A percentile compares a stretch with the other conserved stretches of the same genome.
Conservation (phyloP, 495 filamentous ascomycete species). For the Trichoderma orchidacearum region DNA sequence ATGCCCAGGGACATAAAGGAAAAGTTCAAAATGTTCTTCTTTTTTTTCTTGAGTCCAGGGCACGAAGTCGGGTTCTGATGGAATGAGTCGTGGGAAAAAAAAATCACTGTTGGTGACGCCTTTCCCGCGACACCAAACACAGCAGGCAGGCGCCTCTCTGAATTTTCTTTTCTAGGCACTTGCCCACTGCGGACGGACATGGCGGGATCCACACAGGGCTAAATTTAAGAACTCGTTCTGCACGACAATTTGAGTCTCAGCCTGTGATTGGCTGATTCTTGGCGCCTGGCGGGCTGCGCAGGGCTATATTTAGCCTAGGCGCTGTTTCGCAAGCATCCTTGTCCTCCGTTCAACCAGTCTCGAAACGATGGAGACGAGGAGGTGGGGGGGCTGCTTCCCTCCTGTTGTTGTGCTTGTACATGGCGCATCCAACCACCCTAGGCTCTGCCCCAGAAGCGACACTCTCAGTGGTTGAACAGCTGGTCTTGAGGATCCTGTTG, state of each 20-base stretch:
- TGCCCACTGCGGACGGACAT: background rate
- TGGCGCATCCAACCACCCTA: background rate
- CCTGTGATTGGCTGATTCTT: background rate
- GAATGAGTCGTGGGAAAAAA: no score
- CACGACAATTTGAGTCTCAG: background rate
- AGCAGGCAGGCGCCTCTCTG: background rate
- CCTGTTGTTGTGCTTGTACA: background rate
- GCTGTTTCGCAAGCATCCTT: constrained; percentile 1
- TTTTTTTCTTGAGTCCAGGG: no score
- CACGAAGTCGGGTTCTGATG: no score
- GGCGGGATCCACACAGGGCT: background rate
- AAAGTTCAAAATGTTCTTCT: no score
- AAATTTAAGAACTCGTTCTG: background rate
- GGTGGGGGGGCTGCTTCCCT: background rate
- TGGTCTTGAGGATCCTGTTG: background rate
- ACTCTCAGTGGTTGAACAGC: no score
- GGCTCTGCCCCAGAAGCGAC: no score
- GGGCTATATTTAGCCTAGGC: constrained; percentile 2
- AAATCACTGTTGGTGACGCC: no score
- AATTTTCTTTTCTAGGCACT: no score
- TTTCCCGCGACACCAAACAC: background rate
- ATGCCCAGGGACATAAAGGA: no score
- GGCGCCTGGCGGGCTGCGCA: background rate
- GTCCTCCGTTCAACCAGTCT: background rate
- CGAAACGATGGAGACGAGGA: background rate